Evolutionary conservation across 441 rosid species (phyloP), one percentile per base, ranked within the genome.

Genomic region (Isatis lusitanica): DNA sequence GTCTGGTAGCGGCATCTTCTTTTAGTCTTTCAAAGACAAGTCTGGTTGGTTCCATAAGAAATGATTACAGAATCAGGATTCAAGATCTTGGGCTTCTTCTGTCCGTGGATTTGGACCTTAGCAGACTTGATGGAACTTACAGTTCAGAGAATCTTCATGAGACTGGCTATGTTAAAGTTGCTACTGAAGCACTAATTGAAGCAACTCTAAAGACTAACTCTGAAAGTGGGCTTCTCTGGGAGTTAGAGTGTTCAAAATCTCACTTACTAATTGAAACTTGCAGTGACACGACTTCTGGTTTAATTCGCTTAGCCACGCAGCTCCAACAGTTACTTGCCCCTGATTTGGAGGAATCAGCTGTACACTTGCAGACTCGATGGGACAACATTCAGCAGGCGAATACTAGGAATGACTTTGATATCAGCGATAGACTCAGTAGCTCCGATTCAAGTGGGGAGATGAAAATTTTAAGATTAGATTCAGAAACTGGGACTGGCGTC

Each of bases 21-120:
- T 83, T 92, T 52, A 77, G 79, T 69, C 82, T 96, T 69, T 85
- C 88, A 28, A 90, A 78, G 63, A 70, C 79, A 68, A 60, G 81
- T 58, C 36, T 69, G 42, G 81, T 65, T 64, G 87, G 81, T 75
- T 82, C 85, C 73, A 12, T 50, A 30, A 83, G 81, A 48, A 85
- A 66, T 75, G 88, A 86, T 66, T 86, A 86, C 78, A 84, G 72
- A 74, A 85, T 96, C 70, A 82, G 86, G 80, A 83, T 83, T 75
- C 92, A 89, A 78, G 98, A 96, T 81, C 77, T 92, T 61, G 99
- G 99, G 40, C 84, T 96, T 78, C 99, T 93, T 80, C 83, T 96
- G 74, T 79, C 88, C 75, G 15, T 75, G 40, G 85, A 79, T 58
- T 78, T 85, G 48, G 78, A 81, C 62, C 77, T 74, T 78, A 80